A percentile compares a stretch with the other conserved stretches of the same genome.
Evolutionary conservation across 192 early-diverging fungal species (phyloP).

Genomic region (Backusella luteola): DNA sequence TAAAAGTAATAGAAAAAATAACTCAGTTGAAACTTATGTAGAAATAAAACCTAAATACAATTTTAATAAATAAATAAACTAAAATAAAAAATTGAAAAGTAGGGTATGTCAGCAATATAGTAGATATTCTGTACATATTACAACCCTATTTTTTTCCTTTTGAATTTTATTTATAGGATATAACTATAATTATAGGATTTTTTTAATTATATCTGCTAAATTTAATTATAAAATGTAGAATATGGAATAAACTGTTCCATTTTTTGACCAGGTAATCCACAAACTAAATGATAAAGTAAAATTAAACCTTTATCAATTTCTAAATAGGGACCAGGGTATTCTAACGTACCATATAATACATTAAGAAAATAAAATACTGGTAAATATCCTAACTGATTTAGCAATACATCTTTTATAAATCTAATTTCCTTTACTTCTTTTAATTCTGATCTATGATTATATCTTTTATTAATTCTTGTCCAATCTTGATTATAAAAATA

Average conservation of each 20-base stretch:
- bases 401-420: not conserved
- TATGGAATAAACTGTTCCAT: not conserved
- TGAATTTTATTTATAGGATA: no score
- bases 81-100: no score
- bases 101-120: no score
- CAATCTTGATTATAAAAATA: slow-evolving; percentile 1
- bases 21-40: no score
- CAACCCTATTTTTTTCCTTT: no score
- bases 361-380: not conserved
- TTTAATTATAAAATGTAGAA: slow-evolving; percentile 6
- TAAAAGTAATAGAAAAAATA: no score
- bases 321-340: slow-evolving; percentile 1
- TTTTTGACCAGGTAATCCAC: not conserved
- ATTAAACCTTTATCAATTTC: slow-evolving; percentile 11
- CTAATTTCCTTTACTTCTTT: slow-evolving; percentile 7
- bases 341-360: not conserved
- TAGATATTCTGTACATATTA: no score
- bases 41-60: no score
- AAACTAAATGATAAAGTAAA: slow-evolving; percentile 4
- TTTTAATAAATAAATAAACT: no score
- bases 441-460: slow-evolving; percentile 3
- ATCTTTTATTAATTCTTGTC: not conserved
- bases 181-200: no score
- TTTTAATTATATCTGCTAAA: no score
- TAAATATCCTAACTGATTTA: not conserved